Percentiles rank a stretch among this genome's conserved stretches.
Conservation (phyloP, 23 red algal species). For the Gracilaria vermiculophylla region DNA sequence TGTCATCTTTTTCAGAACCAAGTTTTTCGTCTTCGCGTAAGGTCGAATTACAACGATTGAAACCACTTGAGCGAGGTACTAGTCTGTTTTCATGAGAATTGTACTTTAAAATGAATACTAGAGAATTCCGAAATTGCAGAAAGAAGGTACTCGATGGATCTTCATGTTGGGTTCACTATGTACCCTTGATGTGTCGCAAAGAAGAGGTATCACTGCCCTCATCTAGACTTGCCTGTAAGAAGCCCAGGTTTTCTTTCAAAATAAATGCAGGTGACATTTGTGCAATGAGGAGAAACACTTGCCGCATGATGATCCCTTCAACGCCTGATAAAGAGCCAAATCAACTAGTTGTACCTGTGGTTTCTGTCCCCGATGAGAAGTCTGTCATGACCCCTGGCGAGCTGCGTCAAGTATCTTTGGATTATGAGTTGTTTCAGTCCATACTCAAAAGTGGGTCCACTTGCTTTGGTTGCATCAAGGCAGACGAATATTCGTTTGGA, state of each 20-base stretch:
- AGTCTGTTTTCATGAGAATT: no score
- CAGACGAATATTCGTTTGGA: slow-evolving; percentile 7
- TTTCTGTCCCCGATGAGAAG: slow-evolving; percentile 29
- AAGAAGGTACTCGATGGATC: no score
- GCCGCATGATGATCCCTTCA: background rate
- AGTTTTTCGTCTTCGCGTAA: no score
- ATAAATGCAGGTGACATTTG: background rate
- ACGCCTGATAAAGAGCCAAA: background rate
- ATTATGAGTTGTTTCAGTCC: slow-evolving; percentile 29
- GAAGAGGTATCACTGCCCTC: background rate
- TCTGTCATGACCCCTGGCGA: slow-evolving; percentile 41
- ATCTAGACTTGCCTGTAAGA: background rate
- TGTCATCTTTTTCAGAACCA: no score
- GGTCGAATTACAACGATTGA: no score
- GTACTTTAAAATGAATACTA: no score
- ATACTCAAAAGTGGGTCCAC: slow-evolving; percentile 27
- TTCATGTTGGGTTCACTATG: no score
- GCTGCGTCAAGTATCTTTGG: slow-evolving; percentile 41
- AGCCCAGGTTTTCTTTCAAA: background rate
- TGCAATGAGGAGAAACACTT: background rate
- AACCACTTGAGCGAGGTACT: no score
- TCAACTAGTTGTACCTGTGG: slow-evolving; percentile 16
- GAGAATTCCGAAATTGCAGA: no score
- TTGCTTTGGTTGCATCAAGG: slow-evolving; percentile 13
- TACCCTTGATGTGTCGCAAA: background rate